Percentiles rank a stretch among this genome's conserved stretches.
Evolutionary conservation across 345 rosid species (phyloP).

Genomic region (Murraya koenigii): DNA sequence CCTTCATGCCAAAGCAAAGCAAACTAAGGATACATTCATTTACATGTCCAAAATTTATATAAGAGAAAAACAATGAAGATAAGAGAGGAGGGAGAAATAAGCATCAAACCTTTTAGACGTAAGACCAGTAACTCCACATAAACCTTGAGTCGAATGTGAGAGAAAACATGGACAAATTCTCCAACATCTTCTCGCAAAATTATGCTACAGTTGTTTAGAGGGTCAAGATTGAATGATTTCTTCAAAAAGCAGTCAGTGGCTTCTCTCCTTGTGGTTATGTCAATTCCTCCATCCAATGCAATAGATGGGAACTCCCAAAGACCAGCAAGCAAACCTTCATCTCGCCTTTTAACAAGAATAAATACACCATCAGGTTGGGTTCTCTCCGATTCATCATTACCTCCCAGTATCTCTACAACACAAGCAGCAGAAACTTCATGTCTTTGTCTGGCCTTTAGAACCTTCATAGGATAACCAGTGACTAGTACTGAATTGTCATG

Average conservation of each 20-base stretch:
- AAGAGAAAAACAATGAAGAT: neutral
- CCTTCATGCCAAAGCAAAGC: conserved; percentile 26
- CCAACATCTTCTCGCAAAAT: conserved; percentile 71
- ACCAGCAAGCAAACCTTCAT: conserved; percentile 89
- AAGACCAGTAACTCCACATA: conserved; percentile 68
- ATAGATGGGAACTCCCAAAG: conserved; percentile 96
- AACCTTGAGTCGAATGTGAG: conserved; percentile 78
- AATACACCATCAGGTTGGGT: conserved; percentile 46
- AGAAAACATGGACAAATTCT: conserved; percentile 76
- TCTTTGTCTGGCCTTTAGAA: conserved; percentile 62
- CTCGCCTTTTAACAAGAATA: conserved; percentile 82
- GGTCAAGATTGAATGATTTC: conserved; percentile 54
- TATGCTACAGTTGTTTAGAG: conserved; percentile 36
- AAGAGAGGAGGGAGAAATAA: neutral
- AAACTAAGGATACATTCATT: neutral
- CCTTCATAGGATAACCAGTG: conserved; percentile 78
- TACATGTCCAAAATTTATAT: neutral
- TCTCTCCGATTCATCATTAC: conserved; percentile 17
- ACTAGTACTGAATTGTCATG: conserved; percentile 46
- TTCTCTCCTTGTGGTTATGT: conserved; percentile 51
- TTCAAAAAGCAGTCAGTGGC: conserved; percentile 51
- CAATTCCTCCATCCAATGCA: conserved; percentile 47
- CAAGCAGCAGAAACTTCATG: conserved; percentile 68
- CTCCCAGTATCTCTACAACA: conserved; percentile 71
- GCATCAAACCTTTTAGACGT: conserved; percentile 51